phyloP scores from a whole-genome alignment of 106 monocot species.

The Dendrobium nobile region DNA sequence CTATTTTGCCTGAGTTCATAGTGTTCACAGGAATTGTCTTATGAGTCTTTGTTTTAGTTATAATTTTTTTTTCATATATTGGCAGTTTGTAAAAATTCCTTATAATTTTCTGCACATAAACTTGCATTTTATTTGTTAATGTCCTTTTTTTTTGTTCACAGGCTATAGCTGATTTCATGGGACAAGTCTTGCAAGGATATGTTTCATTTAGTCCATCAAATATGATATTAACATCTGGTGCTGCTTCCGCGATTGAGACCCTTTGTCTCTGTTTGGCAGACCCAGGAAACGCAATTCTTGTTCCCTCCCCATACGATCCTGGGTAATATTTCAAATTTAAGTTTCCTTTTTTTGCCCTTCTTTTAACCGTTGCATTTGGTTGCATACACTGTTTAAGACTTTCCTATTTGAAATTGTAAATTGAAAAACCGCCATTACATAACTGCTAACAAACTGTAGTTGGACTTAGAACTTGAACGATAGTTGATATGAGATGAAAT shows the following conservation, averaged over 20 bases:
- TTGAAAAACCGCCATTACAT: too few relatives aligned
- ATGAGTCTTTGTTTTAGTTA: background rate
- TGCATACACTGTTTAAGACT: background rate
- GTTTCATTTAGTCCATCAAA: conserved; percentile 72
- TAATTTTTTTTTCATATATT: background rate
- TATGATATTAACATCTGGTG: conserved; percentile 72
- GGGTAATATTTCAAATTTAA: conserved; percentile 36
- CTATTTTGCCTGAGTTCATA: too few relatives aligned
- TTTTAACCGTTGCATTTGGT: background rate
- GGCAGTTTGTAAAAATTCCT: background rate
- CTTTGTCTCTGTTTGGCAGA: conserved; percentile 85
- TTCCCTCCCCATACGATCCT: conserved; percentile 92
- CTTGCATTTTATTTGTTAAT: background rate
- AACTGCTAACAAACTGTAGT: too few relatives aligned
- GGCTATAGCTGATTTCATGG: conserved; percentile 89
- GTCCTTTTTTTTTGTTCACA: conserved; percentile 16
- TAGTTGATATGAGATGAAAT: too few relatives aligned
- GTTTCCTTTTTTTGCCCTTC: background rate
- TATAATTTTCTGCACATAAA: background rate
- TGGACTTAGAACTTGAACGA: too few relatives aligned
- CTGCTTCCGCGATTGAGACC: conserved; percentile 82
- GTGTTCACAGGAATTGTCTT: too few relatives aligned
- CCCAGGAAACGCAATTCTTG: conserved; percentile 82
- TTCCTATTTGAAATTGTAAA: too few relatives aligned
- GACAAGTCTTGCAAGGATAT: conserved; percentile 53